phyloP scores from a whole-genome alignment of 2,329 filamentous ascomycete species.

The Sporothrix pseudoabietina region DNA sequence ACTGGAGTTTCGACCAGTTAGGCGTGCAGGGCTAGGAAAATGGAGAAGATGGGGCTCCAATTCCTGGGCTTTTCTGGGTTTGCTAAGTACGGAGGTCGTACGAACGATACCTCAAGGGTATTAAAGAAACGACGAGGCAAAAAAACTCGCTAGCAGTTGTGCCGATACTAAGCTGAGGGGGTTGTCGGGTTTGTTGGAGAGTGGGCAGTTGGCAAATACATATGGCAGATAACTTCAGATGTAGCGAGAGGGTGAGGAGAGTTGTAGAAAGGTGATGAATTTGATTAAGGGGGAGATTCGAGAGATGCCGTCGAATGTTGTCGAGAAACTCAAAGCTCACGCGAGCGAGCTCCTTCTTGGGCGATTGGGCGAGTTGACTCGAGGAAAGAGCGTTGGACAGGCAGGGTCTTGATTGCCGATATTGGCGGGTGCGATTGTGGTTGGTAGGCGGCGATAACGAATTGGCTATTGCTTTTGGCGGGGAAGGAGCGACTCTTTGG shows the following conservation, averaged over 20 bases:
- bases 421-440: not conserved
- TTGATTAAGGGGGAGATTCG: not conserved
- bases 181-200: not conserved
- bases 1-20: not conserved
- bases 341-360: constrained; percentile 18
- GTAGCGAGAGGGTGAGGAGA: constrained; percentile 10
- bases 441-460: constrained; percentile 6
- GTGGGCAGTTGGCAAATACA: not conserved
- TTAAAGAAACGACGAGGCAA: not conserved
- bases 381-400: not conserved
- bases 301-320: not conserved
- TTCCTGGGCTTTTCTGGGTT: not conserved
- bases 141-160: constrained; percentile 21
- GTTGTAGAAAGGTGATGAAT: not conserved
- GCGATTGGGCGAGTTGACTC: not conserved
- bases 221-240: not conserved
- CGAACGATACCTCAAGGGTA: not conserved
- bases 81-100: not conserved
- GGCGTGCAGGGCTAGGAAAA: not conserved
- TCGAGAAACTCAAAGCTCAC: not conserved
- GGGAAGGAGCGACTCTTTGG: not conserved
- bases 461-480: constrained; percentile 8
- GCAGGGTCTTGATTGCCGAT: not conserved
- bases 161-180: constrained; percentile 19
- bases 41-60: not conserved